Conservation (phyloP, 1,284 basidiomycete genomes). For the Naganishia sp. region DNA sequence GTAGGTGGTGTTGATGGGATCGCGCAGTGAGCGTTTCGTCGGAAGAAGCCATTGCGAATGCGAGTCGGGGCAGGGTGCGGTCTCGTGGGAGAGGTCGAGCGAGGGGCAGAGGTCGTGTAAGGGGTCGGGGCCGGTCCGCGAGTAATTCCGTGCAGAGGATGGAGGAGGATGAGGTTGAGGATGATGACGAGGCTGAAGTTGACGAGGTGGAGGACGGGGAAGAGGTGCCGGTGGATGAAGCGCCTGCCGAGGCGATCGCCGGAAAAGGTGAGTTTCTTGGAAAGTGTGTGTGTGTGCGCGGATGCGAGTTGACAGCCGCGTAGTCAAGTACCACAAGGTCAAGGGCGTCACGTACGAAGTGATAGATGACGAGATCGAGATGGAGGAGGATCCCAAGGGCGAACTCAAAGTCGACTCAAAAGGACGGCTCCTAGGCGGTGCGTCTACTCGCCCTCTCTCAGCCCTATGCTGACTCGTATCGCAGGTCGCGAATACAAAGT, state of each 20-base stretch:
- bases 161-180: slow-evolving; percentile 7
- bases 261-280: slow-evolving; percentile 2
- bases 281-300: too few species aligned
- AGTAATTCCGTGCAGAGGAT: slow-evolving; percentile 4
- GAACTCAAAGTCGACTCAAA: slow-evolving; percentile 86
- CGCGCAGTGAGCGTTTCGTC: slow-evolving; percentile 3
- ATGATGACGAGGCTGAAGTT: not conserved
- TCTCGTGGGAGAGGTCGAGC: slow-evolving; percentile 9
- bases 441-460: slow-evolving; percentile 39
- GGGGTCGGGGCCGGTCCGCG: not conserved
- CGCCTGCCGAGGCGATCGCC: not conserved
- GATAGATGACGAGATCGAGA: slow-evolving; percentile 83
- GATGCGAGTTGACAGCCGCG: not conserved
- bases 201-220: not conserved
- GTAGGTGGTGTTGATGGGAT: not conserved
- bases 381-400: slow-evolving; percentile 80
- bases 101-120: not conserved
- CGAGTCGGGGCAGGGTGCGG: slow-evolving; percentile 5
- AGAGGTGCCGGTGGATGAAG: not conserved
- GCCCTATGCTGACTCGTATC: slow-evolving; percentile 23
- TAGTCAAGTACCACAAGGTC: slow-evolving; percentile 67
- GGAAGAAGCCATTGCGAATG: slow-evolving; percentile 29
- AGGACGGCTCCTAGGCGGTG: slow-evolving; percentile 82
- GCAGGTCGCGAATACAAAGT: slow-evolving; percentile 84
- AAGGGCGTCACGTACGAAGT: slow-evolving; percentile 75